Percentiles rank a stretch among this genome's conserved stretches.
These are phyloP conservation scores for Apocynum venetum DNA, from an alignment of 257 asterid species.

Conservation along the genomic window DNA sequence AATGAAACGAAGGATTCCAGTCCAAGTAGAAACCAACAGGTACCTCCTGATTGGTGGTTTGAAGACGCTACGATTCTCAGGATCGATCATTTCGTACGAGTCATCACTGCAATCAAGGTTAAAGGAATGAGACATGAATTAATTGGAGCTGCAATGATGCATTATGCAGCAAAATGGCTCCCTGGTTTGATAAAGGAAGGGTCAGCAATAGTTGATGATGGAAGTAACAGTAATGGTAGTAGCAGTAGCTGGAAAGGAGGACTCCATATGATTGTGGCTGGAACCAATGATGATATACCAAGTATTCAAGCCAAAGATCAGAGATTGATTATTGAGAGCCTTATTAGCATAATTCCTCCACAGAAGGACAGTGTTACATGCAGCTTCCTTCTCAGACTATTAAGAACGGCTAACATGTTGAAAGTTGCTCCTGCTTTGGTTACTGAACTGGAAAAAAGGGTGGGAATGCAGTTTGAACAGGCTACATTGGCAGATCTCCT, in stretches of 20 bases:
- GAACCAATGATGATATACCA: slow-evolving; percentile 46
- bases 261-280: slow-evolving; percentile 72
- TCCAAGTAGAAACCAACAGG: slow-evolving; percentile 65
- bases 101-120: slow-evolving; percentile 80
- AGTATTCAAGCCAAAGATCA: slow-evolving; percentile 68
- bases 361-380: slow-evolving; percentile 83
- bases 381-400: slow-evolving; percentile 70
- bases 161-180: slow-evolving; percentile 77
- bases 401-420: slow-evolving; percentile 75
- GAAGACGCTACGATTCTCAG: slow-evolving; percentile 84
- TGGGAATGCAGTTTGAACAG: slow-evolving; percentile 93
- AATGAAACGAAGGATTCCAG: slow-evolving; percentile 67
- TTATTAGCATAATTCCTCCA: slow-evolving; percentile 84
- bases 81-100: slow-evolving; percentile 87
- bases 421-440: slow-evolving; percentile 87
- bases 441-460: slow-evolving; percentile 87
- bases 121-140: slow-evolving; percentile 86
- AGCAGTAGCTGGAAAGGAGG: slow-evolving; percentile 69
- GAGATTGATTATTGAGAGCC: slow-evolving; percentile 80
- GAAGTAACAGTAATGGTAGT: slow-evolving; percentile 23
- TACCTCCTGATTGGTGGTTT: slow-evolving; percentile 96
- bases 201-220: slow-evolving; percentile 28
- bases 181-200: slow-evolving; percentile 61
- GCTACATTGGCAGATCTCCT: slow-evolving; percentile 72
- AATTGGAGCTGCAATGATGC: slow-evolving; percentile 72